Conservation (phyloP, 345 rosid genomes). For the Salix viminalis region DNA sequence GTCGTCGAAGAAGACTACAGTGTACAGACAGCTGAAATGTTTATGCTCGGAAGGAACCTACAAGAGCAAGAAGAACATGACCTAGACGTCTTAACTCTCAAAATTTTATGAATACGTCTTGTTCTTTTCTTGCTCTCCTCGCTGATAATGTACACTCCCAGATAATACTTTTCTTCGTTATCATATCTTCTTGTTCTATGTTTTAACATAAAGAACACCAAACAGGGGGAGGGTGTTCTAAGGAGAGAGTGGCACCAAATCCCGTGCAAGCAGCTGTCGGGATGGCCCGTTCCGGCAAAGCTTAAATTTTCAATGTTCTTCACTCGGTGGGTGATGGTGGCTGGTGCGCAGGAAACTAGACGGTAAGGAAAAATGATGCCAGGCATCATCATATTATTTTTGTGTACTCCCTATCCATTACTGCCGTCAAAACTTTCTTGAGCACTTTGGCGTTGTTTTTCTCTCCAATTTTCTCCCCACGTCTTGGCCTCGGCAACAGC, state of each 20-base stretch:
- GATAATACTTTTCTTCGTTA: conserved; percentile 6
- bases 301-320: conserved; percentile 7
- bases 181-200: conserved; percentile 13
- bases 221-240: not conserved
- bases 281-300: not conserved
- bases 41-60: conserved; percentile 5
- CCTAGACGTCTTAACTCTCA: conserved; percentile 19
- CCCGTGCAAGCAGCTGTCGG: conserved; percentile 4
- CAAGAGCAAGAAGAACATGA: conserved; percentile 25
- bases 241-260: conserved; percentile 10
- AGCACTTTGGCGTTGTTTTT: conserved; percentile 70
- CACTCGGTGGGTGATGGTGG: not conserved
- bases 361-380: not conserved
- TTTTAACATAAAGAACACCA: conserved; percentile 6
- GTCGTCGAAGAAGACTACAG: conserved; percentile 10
- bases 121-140: conserved; percentile 23
- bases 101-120: conserved; percentile 28
- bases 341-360: not conserved
- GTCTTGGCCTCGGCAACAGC: conserved; percentile 96
- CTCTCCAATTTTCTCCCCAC: conserved; percentile 98
- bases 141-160: conserved; percentile 33
- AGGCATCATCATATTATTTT: not conserved
- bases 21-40: conserved; percentile 13
- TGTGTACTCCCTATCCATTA: conserved; percentile 19
- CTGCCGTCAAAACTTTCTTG: conserved; percentile 55